phyloP scores from a whole-genome alignment of 2,329 filamentous ascomycete species.

The Aspergillus chevalieri region DNA sequence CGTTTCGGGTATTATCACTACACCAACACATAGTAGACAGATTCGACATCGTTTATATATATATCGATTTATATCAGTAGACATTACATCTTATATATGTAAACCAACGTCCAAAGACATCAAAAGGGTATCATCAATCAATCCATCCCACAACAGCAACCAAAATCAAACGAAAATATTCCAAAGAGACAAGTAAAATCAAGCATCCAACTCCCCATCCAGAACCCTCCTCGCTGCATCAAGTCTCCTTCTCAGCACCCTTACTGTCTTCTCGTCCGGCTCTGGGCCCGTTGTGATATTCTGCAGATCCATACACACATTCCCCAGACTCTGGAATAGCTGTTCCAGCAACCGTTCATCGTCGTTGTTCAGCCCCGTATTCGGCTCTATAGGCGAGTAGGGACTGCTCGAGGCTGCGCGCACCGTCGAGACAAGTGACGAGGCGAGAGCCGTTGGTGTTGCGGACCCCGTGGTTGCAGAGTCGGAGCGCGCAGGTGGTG shows the following conservation, averaged over 20 bases:
- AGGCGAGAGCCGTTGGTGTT: constrained; percentile 27
- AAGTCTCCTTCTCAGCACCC: constrained; percentile 61
- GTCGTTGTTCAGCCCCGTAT: constrained; percentile 41
- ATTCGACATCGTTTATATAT: too few relatives aligned
- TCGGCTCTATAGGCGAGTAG: constrained; percentile 13
- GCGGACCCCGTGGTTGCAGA: constrained; percentile 22
- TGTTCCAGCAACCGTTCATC: constrained; percentile 53
- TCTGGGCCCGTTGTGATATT: constrained; percentile 46
- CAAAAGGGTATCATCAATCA: too few relatives aligned
- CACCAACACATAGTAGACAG: too few relatives aligned
- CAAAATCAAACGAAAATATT: constrained; percentile 1
- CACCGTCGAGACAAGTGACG: constrained; percentile 35
- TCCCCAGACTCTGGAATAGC: constrained; percentile 45
- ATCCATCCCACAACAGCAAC: background rate
- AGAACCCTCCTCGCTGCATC: constrained; percentile 68
- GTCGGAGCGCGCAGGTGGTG: constrained; percentile 23
- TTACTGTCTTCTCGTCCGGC: constrained; percentile 51
- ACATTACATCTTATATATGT: too few relatives aligned
- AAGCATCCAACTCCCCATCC: constrained; percentile 56
- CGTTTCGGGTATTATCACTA: background rate
- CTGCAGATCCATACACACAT: constrained; percentile 48
- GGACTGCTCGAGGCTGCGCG: constrained; percentile 25
- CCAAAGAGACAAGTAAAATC: constrained; percentile 6
- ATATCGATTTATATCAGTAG: too few relatives aligned
- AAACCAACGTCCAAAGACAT: too few relatives aligned